These are phyloP conservation scores for Musa schizocarpa DNA, from an alignment of 176 grass and related monocot genomes.

Conservation along the genomic window DNA sequence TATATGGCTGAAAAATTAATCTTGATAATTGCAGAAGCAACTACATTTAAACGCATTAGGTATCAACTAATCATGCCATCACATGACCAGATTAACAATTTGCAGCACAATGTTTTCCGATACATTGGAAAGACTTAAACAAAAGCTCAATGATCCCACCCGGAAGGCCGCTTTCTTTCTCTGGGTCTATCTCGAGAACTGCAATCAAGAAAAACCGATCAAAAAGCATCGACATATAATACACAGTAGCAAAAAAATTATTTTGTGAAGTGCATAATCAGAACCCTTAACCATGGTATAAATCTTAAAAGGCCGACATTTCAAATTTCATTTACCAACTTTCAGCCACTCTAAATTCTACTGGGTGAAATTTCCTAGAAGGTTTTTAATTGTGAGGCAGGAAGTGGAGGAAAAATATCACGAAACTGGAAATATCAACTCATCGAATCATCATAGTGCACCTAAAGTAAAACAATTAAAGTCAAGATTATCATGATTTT, in stretches of 20 bases:
- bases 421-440: not conserved
- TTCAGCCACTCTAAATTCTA: not conserved
- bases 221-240: not conserved
- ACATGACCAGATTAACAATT: not conserved
- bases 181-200: constrained; percentile 58
- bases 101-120: not conserved
- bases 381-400: not conserved
- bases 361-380: not conserved
- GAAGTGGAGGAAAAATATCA: not conserved
- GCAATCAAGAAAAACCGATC: constrained; percentile 30
- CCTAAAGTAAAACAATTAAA: not conserved
- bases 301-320: not conserved
- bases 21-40: too few relatives aligned
- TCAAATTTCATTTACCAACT: not conserved
- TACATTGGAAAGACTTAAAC: constrained; percentile 25
- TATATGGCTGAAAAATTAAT: too few relatives aligned
- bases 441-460: not conserved
- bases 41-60: too few relatives aligned
- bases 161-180: constrained; percentile 75
- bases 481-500: not conserved
- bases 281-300: not conserved
- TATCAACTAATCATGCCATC: not conserved
- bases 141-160: constrained; percentile 69
- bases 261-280: not conserved
- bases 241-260: too few relatives aligned